A percentile compares a stretch with the other conserved stretches of the same genome.
Conservation (phyloP, 345 rosid genomes). For the Murraya paniculata region DNA sequence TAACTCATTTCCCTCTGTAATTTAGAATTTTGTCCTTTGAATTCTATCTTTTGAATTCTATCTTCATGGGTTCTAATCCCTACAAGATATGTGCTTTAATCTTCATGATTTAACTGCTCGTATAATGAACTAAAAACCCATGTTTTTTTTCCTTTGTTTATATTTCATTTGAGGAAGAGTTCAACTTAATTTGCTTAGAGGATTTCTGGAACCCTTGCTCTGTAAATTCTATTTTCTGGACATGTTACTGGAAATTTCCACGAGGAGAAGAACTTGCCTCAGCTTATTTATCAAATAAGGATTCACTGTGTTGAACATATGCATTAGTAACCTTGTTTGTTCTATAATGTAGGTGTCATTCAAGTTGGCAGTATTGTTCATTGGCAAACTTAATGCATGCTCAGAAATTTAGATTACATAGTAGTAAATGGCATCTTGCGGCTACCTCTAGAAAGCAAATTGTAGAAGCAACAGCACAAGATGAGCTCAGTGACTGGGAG, state of each 20-base stretch:
- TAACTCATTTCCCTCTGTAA: background rate
- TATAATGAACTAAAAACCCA: background rate
- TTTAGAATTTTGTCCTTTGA: background rate
- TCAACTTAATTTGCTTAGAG: background rate
- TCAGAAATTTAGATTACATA: conserved; percentile 43
- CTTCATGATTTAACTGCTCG: background rate
- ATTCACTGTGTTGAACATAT: background rate
- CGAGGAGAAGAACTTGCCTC: background rate
- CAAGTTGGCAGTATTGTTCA: conserved; percentile 32
- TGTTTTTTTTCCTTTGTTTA: conserved; percentile 4
- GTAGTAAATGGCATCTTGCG: conserved; percentile 38
- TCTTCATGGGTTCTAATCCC: background rate
- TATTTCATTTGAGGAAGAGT: background rate
- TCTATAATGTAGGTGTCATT: conserved; percentile 44
- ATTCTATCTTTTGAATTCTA: background rate
- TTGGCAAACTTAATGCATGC: conserved; percentile 36
- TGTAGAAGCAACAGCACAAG: conserved; percentile 37
- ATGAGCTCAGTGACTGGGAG: conserved; percentile 42
- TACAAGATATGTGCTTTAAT: background rate
- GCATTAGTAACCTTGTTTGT: background rate
- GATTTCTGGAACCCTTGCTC: background rate
- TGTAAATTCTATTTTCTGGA: background rate
- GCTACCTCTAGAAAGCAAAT: conserved; percentile 56
- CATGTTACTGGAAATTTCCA: background rate
- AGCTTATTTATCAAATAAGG: background rate